Evolutionary conservation across 305 asterid species (phyloP), one percentile per base, ranked within the genome.

Genomic region (Striga hermonthica): DNA sequence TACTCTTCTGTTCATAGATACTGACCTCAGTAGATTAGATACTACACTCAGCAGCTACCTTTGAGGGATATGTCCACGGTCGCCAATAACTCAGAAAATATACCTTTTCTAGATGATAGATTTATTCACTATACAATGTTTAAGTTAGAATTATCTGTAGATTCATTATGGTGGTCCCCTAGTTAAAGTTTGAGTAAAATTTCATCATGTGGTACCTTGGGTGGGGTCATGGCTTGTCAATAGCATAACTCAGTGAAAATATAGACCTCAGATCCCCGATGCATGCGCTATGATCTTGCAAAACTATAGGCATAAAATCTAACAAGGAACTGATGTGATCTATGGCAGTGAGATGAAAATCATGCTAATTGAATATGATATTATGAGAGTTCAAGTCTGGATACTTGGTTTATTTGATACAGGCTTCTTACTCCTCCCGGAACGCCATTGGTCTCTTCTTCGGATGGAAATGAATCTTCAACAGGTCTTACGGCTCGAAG

Each of bases 351-450:
- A 43, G 56, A 59, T 78, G 49, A 37, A 67, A 40, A 35, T 59
- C n/a, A 4, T 64, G 28, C 45, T 58, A 6, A 37, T 44, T 64
- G 35, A 59, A 53, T 28, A 16, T 39, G 12, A 14, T 50, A 4
- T 12, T 66, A 6, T 41, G 36, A 48, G 47, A 64, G 59, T 71
- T 67, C 63, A 49, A n/a, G 53, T 57, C 54, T 64, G 54, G 41
- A 14, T 52, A 31, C 38, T 44, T 22, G 34, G 66, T 45, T 45
- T 41, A 62, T 47, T 14, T 55, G 14, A 65, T 69, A 22, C 9
- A 93, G 99, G 99, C 99, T 93, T 84, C 96, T 93, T 69, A 93
- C 99, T 65, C 99, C 99, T 77, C 99, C 99, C 53, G 99, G 92
- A 72, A 90, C 97, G 75, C 99, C 99, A 52, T 73, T 90, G 75